Conservation (phyloP, 306 rosid species). For the Lathyrus sativus region DNA sequence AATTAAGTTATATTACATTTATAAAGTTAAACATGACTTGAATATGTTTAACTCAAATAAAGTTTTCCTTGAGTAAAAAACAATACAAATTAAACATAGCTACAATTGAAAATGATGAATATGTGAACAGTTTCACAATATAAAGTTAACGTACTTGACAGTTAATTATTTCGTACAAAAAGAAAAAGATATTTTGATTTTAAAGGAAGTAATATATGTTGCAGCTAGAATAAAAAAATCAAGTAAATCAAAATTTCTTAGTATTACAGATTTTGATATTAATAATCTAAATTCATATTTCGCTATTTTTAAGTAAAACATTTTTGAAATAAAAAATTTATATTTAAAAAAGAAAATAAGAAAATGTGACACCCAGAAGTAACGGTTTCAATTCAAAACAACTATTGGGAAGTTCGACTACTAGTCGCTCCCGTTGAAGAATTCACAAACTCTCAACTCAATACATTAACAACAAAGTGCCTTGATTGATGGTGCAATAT, state of each 20-base stretch:
- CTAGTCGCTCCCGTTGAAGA: not conserved
- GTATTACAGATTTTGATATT: not conserved
- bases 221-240: not conserved
- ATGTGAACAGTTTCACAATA: no score
- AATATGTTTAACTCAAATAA: no score
- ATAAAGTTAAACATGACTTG: no score
- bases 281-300: not conserved
- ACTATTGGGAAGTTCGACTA: not conserved
- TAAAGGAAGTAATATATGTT: not conserved
- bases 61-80: no score
- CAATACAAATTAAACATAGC: no score
- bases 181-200: no score
- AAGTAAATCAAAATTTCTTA: no score
- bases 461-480: not conserved
- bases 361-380: not conserved
- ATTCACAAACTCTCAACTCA: not conserved
- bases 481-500: not conserved
- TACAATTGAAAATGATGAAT: no score
- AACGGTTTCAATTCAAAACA: not conserved
- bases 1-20: no score
- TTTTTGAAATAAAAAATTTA: not conserved
- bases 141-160: no score
- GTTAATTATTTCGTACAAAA: no score
- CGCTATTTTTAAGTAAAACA: not conserved
- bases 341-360: not conserved